phyloP scores from a whole-genome alignment of 768 basidiomycete species.

The Mycena venus region DNA sequence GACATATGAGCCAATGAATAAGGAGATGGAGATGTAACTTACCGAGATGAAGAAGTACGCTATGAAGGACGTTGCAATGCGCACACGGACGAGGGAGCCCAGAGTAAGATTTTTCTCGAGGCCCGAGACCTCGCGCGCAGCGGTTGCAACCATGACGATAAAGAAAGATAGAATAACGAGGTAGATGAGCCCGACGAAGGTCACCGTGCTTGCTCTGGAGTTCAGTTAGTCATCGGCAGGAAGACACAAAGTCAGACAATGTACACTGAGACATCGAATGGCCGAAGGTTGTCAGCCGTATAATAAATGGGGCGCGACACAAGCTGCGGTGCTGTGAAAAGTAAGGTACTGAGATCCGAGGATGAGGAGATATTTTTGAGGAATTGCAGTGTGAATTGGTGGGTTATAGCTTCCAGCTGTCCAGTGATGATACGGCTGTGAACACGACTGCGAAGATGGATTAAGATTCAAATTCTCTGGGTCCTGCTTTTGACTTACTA shows the following conservation, averaged over 20 bases:
- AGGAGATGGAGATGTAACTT: background rate
- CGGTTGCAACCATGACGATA: conserved; percentile 36
- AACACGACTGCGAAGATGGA: background rate
- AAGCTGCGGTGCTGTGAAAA: conserved; percentile 53
- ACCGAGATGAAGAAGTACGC: conserved; percentile 60
- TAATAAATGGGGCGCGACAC: conserved; percentile 55
- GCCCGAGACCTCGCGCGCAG: conserved; percentile 52
- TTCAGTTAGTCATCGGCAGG: background rate
- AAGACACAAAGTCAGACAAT: background rate
- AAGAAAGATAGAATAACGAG: conserved; percentile 57
- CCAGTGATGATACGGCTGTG: background rate
- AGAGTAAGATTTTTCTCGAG: conserved; percentile 54
- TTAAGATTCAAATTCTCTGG: background rate
- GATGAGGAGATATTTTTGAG: conserved; percentile 32
- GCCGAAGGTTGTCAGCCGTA: conserved; percentile 54
- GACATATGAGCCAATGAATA: background rate
- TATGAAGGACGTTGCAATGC: conserved; percentile 52
- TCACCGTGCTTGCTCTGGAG: conserved; percentile 59
- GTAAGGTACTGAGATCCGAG: conserved; percentile 45
- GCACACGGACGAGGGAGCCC: conserved; percentile 53
- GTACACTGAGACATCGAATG: conserved; percentile 61
- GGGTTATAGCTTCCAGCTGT: conserved; percentile 33
- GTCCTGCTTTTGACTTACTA: background rate
- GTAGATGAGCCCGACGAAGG: conserved; percentile 72
- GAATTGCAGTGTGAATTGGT: conserved; percentile 46